These are phyloP conservation scores for Tolypocladium cylindrosporum DNA, from an alignment of 2,329 filamentous ascomycete genomes.

Conservation along the genomic window DNA sequence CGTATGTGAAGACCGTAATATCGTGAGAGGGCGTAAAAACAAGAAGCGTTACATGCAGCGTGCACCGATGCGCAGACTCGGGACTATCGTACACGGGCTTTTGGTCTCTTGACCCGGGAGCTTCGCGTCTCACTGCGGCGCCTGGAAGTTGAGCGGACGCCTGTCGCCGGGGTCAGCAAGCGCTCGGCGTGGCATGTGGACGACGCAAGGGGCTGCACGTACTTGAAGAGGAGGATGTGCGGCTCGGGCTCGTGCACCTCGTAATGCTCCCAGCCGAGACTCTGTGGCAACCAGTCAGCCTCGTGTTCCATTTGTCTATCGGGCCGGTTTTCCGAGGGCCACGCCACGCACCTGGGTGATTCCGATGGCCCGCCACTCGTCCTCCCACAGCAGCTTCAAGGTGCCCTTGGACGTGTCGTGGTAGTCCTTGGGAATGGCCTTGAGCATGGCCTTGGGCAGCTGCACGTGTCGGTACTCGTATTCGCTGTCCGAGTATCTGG, in stretches of 20 bases:
- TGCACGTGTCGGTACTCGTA: conserved; percentile 98
- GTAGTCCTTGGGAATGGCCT: conserved; percentile 90
- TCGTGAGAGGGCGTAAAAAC: conserved; percentile 10
- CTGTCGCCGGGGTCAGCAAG: conserved; percentile 29
- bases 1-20: conserved; percentile 10
- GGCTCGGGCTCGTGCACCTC: conserved; percentile 98
- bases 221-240: conserved; percentile 98
- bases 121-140: conserved; percentile 39
- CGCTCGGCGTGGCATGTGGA: neutral
- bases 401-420: conserved; percentile 84
- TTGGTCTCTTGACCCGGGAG: conserved; percentile 4
- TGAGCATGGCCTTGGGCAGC: conserved; percentile 96
- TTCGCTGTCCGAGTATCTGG: conserved; percentile 83
- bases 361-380: conserved; percentile 93
- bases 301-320: neutral
- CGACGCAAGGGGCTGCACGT: conserved; percentile 7
- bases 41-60: conserved; percentile 8
- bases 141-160: conserved; percentile 76
- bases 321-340: neutral
- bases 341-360: conserved; percentile 75
- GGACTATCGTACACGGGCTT: conserved; percentile 12
- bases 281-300: conserved; percentile 42
- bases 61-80: conserved; percentile 6
- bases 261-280: conserved; percentile 97
- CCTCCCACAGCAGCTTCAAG: conserved; percentile 93